Percentiles rank a stretch among this genome's conserved stretches.
phyloP scores from a whole-genome alignment of 345 rosid genomes.

The Populus deltoides region DNA sequence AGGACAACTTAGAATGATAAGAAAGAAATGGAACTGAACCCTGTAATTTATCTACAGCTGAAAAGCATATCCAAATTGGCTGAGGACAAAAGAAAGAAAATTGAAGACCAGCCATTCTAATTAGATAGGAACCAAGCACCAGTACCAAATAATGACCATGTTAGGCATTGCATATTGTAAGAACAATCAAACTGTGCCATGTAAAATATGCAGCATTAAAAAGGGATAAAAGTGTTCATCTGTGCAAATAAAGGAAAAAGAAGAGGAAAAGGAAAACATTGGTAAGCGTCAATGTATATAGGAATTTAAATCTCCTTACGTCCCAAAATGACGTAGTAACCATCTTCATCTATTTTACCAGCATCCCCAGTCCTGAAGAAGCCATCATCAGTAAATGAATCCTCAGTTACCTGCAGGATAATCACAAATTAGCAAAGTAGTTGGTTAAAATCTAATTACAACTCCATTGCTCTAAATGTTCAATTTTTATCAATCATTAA shows the following conservation, averaged over 20 bases:
- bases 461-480: background rate
- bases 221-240: background rate
- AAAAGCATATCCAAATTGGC: background rate
- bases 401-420: constrained; percentile 57
- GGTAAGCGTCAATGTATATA: background rate
- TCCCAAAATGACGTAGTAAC: constrained; percentile 84
- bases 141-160: background rate
- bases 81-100: background rate
- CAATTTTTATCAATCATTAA: background rate
- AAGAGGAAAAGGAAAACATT: background rate
- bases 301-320: constrained; percentile 51
- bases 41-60: background rate
- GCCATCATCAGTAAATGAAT: constrained; percentile 78
- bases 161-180: background rate
- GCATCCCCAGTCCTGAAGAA: constrained; percentile 97
- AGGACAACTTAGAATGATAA: too few relatives aligned
- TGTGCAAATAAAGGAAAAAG: background rate
- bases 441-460: background rate
- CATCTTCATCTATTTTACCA: constrained; percentile 81
- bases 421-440: constrained; percentile 8
- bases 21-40: too few relatives aligned
- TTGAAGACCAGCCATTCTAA: background rate
- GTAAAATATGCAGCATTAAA: background rate
- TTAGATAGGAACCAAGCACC: background rate
- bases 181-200: background rate